These are phyloP conservation scores for Pseudevernia furfuracea DNA, from an alignment of 495 filamentous ascomycete genomes.

Conservation along the genomic window DNA sequence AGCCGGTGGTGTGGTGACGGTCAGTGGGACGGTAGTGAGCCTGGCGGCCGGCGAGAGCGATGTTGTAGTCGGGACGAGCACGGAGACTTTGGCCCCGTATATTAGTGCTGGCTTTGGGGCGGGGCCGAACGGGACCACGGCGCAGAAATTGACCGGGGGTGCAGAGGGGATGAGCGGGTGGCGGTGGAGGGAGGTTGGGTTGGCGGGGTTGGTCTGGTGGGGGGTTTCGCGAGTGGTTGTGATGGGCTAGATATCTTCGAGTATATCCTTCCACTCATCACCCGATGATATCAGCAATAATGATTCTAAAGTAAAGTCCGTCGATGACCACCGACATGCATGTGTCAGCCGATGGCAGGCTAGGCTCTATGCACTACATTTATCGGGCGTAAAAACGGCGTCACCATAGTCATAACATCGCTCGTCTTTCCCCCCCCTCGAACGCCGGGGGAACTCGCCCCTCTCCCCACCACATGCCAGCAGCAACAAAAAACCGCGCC, in stretches of 20 bases:
- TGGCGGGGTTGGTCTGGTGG: neutral
- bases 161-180: neutral
- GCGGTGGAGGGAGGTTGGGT: neutral
- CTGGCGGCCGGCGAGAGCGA: constrained; percentile 13
- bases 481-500: no score
- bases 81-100: constrained; percentile 10
- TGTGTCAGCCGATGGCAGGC: no score
- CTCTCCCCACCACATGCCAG: no score
- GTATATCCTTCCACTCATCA: neutral
- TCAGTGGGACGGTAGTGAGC: constrained; percentile 19
- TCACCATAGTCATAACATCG: no score
- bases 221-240: neutral
- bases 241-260: neutral
- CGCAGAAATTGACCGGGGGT: neutral
- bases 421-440: no score
- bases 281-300: no score
- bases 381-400: no score
- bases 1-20: constrained; percentile 13
- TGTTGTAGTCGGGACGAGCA: constrained; percentile 16
- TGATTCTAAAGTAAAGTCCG: no score
- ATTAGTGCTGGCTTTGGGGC: constrained; percentile 9
- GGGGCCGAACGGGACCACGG: neutral
- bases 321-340: no score
- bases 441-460: no score
- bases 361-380: no score